Base-by-base conservation (phyloP, 2,329 filamentous ascomycete species). In the Ascocoryne sarcoides region DNA sequence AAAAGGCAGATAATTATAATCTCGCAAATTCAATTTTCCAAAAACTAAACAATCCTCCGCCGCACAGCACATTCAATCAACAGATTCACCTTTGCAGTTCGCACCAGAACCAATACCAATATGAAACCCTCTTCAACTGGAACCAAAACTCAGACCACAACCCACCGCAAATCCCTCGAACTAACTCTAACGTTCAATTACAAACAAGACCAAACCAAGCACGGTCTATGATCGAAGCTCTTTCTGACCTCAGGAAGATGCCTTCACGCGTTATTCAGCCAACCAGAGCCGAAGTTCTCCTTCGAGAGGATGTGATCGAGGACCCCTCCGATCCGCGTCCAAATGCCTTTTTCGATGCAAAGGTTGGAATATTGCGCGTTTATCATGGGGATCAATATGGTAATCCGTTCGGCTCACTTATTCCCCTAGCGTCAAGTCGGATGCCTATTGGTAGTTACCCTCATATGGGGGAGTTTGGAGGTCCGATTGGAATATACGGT, bases 301-400 rank as follows among this genome's bases (percentile, higher is more conserved):
- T 74, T 39, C 65, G 75, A 2, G 74, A 79, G 51, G 70, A 76
- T 45, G 64, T 73, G 2, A 59, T 78, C 15, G 73, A 77, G 48
- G 61, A 58, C 1, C 60, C 62, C 3, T 60, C 67, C 32, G 74
- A 78, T 46, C 75, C 75, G 7, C 63, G 65, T 2, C 76, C 75
- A 10, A 80, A 79, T 50, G 72, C 75, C 31, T 79, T 73, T 52
- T 71, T 70, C 50, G 74, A 79, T 49, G 54, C 62, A n/a, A 62
- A 65, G 33, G 64, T 67, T 46, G 69, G 72, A 21, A 57, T 74
- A 15, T 62, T 75, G 36, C 69, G 73, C 10, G 67, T 78, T 18
- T 79, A 79, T 46, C 70, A 79, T 46, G 75, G 74, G 0, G 67
- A 69, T 2, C 60, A 63, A 1, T 79, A 75, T 51, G 73, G 73